Evolutionary conservation across 805 yeast genomes (phyloP).

Genomic region (Ogataea ramenticola): DNA sequence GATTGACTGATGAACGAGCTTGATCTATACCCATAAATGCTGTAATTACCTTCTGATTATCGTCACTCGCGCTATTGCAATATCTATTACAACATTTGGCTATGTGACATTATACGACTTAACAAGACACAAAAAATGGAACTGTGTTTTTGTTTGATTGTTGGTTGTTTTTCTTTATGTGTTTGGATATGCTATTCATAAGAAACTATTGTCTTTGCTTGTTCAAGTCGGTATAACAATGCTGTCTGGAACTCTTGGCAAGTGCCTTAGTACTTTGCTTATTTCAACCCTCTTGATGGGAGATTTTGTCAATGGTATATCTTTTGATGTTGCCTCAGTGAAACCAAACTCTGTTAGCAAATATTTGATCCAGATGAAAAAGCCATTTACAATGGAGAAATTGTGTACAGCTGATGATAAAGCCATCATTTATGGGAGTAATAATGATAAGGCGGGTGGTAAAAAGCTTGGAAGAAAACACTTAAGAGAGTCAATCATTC

Average conservation of each 20-base stretch:
- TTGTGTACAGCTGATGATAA: slow-evolving; percentile 38
- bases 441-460: background rate
- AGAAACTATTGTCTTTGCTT: too few species aligned
- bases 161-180: too few species aligned
- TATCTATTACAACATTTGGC: too few species aligned
- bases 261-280: background rate
- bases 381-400: slow-evolving; percentile 39
- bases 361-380: slow-evolving; percentile 47
- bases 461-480: background rate
- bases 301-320: background rate
- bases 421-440: slow-evolving; percentile 11
- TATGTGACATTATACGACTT: too few species aligned
- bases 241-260: background rate
- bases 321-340: background rate
- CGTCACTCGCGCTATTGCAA: too few species aligned
- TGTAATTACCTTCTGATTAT: too few species aligned
- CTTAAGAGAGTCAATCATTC: slow-evolving; percentile 1
- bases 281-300: background rate
- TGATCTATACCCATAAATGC: too few species aligned
- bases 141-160: too few species aligned
- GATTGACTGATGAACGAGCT: too few species aligned
- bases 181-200: too few species aligned
- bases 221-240: too few species aligned
- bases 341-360: background rate
- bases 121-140: too few species aligned